Percentiles rank a stretch among this genome's conserved stretches.
These are phyloP conservation scores for Puccinia brachypodii DNA, from an alignment of 1,284 basidiomycete species.

Conservation along the genomic window DNA sequence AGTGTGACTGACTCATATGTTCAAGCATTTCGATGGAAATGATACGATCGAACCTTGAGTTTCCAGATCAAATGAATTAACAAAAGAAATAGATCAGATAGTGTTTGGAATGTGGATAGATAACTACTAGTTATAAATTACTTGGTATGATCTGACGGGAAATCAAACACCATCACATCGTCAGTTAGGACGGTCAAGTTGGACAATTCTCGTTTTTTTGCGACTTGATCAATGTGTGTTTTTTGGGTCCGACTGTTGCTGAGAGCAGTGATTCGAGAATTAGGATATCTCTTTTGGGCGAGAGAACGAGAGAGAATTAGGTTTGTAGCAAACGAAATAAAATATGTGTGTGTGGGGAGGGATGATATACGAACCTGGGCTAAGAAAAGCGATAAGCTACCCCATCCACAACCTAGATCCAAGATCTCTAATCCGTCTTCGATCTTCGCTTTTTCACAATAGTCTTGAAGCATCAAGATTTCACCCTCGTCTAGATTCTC, in stretches of 20 bases:
- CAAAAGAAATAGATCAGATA: neutral
- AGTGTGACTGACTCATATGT: slow-evolving; percentile 64
- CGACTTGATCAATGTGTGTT: slow-evolving; percentile 65
- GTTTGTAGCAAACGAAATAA: too few species aligned
- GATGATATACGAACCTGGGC: slow-evolving; percentile 63
- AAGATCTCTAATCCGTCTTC: slow-evolving; percentile 68
- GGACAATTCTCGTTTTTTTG: slow-evolving; percentile 63
- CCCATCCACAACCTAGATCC: slow-evolving; percentile 77
- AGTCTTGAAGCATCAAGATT: slow-evolving; percentile 68
- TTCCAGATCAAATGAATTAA: too few species aligned
- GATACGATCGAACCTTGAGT: slow-evolving; percentile 69
- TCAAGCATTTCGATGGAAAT: slow-evolving; percentile 81
- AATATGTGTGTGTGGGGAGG: neutral
- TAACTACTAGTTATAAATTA: neutral
- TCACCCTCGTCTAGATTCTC: slow-evolving; percentile 72
- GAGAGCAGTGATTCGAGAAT: slow-evolving; percentile 66
- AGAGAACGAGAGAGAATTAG: neutral
- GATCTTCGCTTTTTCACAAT: slow-evolving; percentile 69
- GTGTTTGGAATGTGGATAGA: neutral
- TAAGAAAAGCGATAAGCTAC: slow-evolving; percentile 69
- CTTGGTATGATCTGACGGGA: slow-evolving; percentile 60
- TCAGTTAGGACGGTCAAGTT: slow-evolving; percentile 71
- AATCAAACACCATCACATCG: slow-evolving; percentile 70
- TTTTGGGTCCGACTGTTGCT: slow-evolving; percentile 75
- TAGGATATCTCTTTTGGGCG: slow-evolving; percentile 67